Evolutionary conservation across 2,329 filamentous ascomycete species (phyloP).

Genomic region (Ophiostoma sp.): DNA sequence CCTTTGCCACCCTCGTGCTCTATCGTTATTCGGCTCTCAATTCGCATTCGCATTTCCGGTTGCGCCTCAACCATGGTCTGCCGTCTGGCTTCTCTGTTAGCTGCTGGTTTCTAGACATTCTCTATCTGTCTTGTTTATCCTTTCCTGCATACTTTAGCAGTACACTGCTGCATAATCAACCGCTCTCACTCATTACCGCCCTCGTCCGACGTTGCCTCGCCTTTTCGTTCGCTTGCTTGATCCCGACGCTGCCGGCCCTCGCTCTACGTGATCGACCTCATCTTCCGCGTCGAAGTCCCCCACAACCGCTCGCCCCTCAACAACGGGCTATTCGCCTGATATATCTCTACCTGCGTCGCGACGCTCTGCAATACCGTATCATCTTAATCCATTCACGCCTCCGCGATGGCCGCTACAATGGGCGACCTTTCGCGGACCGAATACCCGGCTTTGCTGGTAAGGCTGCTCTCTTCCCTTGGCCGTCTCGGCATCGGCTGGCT

Average conservation of each 20-base stretch:
- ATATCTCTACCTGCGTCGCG: background rate
- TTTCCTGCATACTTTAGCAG: background rate
- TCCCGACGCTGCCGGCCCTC: slow-evolving; percentile 9
- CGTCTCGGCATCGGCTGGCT: background rate
- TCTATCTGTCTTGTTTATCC: slow-evolving; percentile 2
- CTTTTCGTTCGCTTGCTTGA: background rate
- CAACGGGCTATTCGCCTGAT: background rate
- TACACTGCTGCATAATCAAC: background rate
- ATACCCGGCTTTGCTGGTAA: slow-evolving; percentile 91
- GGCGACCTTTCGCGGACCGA: slow-evolving; percentile 77
- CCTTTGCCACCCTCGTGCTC: background rate
- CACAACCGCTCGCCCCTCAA: background rate
- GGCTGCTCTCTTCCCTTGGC: slow-evolving; percentile 23
- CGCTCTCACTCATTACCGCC: background rate
- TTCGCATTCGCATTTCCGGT: background rate
- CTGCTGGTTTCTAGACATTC: background rate
- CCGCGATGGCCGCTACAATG: slow-evolving; percentile 41
- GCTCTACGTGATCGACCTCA: background rate
- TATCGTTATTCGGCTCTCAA: background rate
- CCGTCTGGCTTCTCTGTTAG: slow-evolving; percentile 19
- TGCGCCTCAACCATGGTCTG: slow-evolving; percentile 20
- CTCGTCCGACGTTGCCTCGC: background rate
- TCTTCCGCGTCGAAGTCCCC: background rate
- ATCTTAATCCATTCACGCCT: background rate
- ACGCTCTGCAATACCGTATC: background rate